These are phyloP conservation scores for Neoarthrinium moseri DNA, from an alignment of 2,329 filamentous ascomycete species.

Conservation along the genomic window DNA sequence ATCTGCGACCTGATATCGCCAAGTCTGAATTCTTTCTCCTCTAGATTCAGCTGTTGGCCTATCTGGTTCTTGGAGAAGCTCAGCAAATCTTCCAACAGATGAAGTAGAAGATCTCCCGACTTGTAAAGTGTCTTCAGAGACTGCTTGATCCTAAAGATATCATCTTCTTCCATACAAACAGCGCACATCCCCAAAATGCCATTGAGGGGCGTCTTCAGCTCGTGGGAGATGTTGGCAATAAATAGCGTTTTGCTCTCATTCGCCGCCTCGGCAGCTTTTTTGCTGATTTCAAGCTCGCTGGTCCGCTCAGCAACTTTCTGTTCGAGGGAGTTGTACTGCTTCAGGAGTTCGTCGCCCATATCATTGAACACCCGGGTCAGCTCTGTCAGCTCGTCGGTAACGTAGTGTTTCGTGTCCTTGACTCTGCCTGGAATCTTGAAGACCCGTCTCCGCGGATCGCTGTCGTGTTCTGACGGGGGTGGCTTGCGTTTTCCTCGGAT, in stretches of 20 bases:
- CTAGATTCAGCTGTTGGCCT: slow-evolving; percentile 76
- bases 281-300: slow-evolving; percentile 81
- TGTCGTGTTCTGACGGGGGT: slow-evolving; percentile 30
- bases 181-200: slow-evolving; percentile 94
- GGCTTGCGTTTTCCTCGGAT: slow-evolving; percentile 30
- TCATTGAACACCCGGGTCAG: slow-evolving; percentile 85
- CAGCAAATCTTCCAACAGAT: slow-evolving; percentile 83
- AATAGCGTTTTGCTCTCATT: slow-evolving; percentile 98
- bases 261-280: slow-evolving; percentile 88
- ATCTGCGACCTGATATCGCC: slow-evolving; percentile 84
- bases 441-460: slow-evolving; percentile 45
- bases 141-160: slow-evolving; percentile 73
- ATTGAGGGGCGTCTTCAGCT: slow-evolving; percentile 92
- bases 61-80: slow-evolving; percentile 97
- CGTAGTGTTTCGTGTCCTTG: slow-evolving; percentile 67
- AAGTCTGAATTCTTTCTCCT: slow-evolving; percentile 81
- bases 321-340: slow-evolving; percentile 82
- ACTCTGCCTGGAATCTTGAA: slow-evolving; percentile 89
- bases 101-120: slow-evolving; percentile 78
- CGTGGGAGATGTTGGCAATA: slow-evolving; percentile 87
- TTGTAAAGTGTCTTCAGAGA: slow-evolving; percentile 88
- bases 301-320: slow-evolving; percentile 82
- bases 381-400: slow-evolving; percentile 85
- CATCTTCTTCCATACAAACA: slow-evolving; percentile 89
- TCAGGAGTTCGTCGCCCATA: slow-evolving; percentile 86